Base-by-base conservation (phyloP, 257 asterid genomes). In the Lavandula angustifolia region DNA sequence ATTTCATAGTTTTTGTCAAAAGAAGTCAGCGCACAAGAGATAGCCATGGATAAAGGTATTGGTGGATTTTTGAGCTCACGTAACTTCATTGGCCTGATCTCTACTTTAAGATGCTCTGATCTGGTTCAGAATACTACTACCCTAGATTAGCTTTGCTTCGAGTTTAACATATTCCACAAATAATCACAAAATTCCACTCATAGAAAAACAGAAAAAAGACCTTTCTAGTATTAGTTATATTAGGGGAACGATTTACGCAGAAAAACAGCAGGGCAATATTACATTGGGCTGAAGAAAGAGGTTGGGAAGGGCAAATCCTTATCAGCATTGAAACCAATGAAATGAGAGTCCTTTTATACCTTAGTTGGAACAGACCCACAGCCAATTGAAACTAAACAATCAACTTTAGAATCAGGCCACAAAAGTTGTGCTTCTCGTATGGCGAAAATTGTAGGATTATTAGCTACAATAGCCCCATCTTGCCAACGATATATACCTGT, bases 391-490 rank as follows among this genome's bases (percentile, higher is more conserved):
- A 94, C 97, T 75, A 94, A 80, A 81, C 97, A 90, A 78, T 94
- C 97, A 75, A 94, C 76, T 70, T 79, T 86, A 38, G 96, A 85
- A 79, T 94, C 99, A 56, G 99, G 97, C 99, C 99, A 94, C 73
- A 94, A 67, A 54, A 87, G 82, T 50, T 94, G 99, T 17, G 99
- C 99, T 82, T 94, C 99, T 69, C 95, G 90, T 68, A 94, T 75
- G 62, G 95, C 92, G 31, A 94, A 90, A 70, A 94, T 83, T 67
- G 99, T 90, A 64, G 99, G 99, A 78, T 94, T 94, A 61, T 94
- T 94, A 41, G 99, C 99, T 44, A 94, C 97, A 76, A 94, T 94
- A 62, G 99, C 99, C 73, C 99, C 99, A 83, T 94, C 99, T 85
- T 90, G 99, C 96, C 96, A 94, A 72, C 97, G 97, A 76, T 77